Evolutionary conservation across 306 rosid species (phyloP), one percentile per base, ranked within the genome.

Genomic region (Argentina anserina): DNA sequence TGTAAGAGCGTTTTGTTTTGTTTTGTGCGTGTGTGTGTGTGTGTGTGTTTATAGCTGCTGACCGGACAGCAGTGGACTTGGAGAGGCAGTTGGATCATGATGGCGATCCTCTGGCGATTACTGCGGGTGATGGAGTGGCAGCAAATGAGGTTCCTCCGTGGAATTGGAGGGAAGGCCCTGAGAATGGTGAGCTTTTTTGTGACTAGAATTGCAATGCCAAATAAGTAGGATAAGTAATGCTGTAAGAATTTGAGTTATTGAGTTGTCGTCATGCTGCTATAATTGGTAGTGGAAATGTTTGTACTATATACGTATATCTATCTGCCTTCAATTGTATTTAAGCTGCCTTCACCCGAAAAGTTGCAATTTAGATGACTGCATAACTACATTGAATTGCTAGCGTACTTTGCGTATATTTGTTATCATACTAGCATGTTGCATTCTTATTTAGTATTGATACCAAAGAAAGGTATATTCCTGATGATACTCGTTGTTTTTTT

Each of bases 131-230:
- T 31, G 90, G 89, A 41, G 93, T 86, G 80, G 93, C 86, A 72
- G 96, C 87, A 42, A 78, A 79, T 66, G 93, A 89, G 69, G 96
- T 90, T 75, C 96, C 93, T 62, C 93, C 91, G 52, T 90, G 96
- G 96, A 90, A 88, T 76, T 90, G 93, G 96, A 90, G 96, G 79
- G 96, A 90, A 68, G 80, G 93, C 66, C 85, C 93, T 31, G 93
- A 84, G 79, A 90, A 86, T 75, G 96, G 93, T 90, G 76, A 86
- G 79, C 37, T 70, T 70, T 70, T 70, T 50, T 47, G 18, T 34
- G 0, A 53, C 10, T 53, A 14, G 4, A 55, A 33, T 33, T 33
- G 36, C 36, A 33, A 33, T 33, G 36, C 3, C 5, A 33, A 2
- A 33, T 33, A 33, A 33, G 36, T 33, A 33, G 5, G 36, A 2